Evolutionary conservation across 768 basidiomycete species (phyloP), one percentile per base, ranked within the genome.

Genomic region (Boletus sp.): DNA sequence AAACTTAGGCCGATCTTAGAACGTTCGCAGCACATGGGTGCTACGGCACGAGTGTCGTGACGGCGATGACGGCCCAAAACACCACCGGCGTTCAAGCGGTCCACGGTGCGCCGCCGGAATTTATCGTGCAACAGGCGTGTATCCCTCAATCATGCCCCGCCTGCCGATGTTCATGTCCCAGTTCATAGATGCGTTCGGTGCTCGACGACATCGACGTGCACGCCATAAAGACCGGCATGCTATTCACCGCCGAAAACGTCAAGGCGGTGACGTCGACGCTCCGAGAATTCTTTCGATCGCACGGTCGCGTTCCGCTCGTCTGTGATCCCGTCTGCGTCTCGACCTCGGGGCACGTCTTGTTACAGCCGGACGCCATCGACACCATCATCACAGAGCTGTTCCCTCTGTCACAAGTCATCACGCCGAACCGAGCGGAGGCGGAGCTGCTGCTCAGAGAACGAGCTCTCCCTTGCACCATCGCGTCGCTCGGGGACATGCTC

Each of bases 271-370:
- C 82, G 2, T 58, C 70, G 2, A 74, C 81, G 11, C 77, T 94
- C 42, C 78, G 70, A 42, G 42, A 61, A 0, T 73, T 78, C 58
- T 83, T 78, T 64, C 51, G 62, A 17, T 36, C 55, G 6, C 58
- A 65, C 11, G 57, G 56, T 10, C 60, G 72, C 30, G 80, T 85
- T 0, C 82, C 84, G 1, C 73, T 94, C 18, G 82, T 96, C 29
- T 84, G 91, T 58, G 94, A 98, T 67, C 94, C 94, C 0, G 94
- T 98, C 10, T 93, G 87, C 65, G 90, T 96, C 2, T 92, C 92
- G 4, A 96, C 94, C 0, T 92, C 91, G 0, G 93, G 93, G 2
- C 90, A 94, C 66, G 83, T 79, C 7, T 78, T 98, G 1, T 78
- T 97, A 10, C 78, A 86, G 6, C 73, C 80, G 15, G 80, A 83